Conservation (phyloP, 2,329 filamentous ascomycete species). For the Metarhizium anisopliae region DNA sequence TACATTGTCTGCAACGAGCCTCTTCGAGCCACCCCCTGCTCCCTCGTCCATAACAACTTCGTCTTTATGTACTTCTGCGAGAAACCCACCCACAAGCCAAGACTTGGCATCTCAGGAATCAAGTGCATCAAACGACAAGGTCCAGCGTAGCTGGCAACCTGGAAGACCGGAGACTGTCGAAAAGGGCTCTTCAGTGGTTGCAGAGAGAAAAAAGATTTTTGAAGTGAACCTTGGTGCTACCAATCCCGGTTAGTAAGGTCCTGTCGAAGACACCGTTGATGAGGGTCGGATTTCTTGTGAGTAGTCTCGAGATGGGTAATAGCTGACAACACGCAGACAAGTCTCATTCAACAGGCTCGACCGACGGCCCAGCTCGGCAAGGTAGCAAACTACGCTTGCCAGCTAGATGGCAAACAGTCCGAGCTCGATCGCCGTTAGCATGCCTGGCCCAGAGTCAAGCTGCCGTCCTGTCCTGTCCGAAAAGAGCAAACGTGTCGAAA, state of each 20-base stretch:
- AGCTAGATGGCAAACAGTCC: neutral
- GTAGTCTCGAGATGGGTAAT: neutral
- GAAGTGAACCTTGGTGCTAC: slow-evolving; percentile 7
- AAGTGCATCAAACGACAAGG: neutral
- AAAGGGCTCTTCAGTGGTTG: slow-evolving; percentile 11
- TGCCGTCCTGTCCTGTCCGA: slow-evolving; percentile 5
- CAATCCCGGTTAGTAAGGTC: neutral
- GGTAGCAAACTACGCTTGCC: neutral
- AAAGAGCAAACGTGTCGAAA: slow-evolving; percentile 1
- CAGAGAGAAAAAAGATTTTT: slow-evolving; percentile 15
- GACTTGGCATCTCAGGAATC: neutral
- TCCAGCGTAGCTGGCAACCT: neutral
- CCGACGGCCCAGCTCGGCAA: neutral
- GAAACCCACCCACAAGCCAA: neutral
- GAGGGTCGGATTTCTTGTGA: neutral
- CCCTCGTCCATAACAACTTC: neutral
- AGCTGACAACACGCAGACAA: neutral
- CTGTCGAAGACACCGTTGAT: neutral
- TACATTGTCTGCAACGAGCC: neutral
- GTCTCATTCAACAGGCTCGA: neutral
- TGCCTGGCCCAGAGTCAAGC: slow-evolving; percentile 5
- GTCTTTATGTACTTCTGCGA: neutral
- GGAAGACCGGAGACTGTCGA: neutral
- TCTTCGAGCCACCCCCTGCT: slow-evolving; percentile 1
- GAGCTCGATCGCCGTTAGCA: slow-evolving; percentile 3